Evolutionary conservation across 345 rosid species (phyloP), one percentile per base, ranked within the genome.

Genomic region (Euphorbia peplus): DNA sequence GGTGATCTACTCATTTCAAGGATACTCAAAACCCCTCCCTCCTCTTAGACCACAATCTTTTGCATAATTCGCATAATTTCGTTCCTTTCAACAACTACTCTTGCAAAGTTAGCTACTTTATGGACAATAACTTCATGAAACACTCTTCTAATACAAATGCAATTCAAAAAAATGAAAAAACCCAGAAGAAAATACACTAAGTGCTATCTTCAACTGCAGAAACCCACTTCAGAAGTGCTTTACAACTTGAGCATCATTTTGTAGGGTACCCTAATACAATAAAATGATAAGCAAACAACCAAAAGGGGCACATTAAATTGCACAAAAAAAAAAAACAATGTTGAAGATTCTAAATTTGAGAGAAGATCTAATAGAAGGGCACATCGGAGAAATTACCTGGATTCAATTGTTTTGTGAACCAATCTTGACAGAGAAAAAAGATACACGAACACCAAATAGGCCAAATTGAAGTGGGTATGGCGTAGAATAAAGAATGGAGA

Each of bases 1-100:
- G 96, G 97, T 16, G 91, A 91, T 61, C 96, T 86, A 84, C 92
- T 95, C 97, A 95, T 91, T 72, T 84, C 89, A 63, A 35, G 59
- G 47, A 15, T 66, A 63, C 24, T 67, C 76, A 60, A 73, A 47
- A 71, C 22, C 25, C 32, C 44, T 69, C 60, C 72, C 69, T 71
- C 83, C 25, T 75, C 76, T 51, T 70, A 66, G 57, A 47, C 63
- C 66, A 71, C 29, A 64, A 39, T 57, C 64, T 53, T 59, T 58
- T 44, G 55, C 32, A 63, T 37, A 24, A 44, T 61, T 29, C 22
- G 57, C 74, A 64, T 51, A 16, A n/a, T n/a, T n/a, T n/a, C n/a
- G n/a, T n/a, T n/a, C 8, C 9, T 16, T 41, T 32, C 25, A 28
- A 21, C 6, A 8, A 41, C 5, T 44, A 28, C 30, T 21, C 32